Percentiles rank a stretch among this genome's conserved stretches.
Conservation (phyloP, 768 basidiomycete genomes). For the Agaricus blazei region DNA sequence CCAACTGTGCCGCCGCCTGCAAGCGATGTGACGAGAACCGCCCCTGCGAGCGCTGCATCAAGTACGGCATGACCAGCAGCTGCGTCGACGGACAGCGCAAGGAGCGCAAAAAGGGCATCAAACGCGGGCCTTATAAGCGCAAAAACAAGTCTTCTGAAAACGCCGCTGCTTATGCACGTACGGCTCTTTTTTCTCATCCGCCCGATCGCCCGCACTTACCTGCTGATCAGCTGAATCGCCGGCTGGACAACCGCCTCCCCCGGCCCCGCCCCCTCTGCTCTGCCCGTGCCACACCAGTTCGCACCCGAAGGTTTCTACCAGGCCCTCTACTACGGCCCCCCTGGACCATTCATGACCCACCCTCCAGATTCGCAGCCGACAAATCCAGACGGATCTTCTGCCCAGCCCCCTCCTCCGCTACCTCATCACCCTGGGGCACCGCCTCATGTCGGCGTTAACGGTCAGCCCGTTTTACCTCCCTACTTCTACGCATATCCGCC, state of each 20-base stretch:
- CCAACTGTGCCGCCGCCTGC: constrained; percentile 83
- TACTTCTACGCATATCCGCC: constrained; percentile 36
- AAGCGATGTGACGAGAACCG: constrained; percentile 87
- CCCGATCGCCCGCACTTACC: constrained; percentile 4
- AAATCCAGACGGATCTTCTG: constrained; percentile 20
- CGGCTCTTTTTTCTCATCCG: not conserved
- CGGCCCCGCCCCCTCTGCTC: constrained; percentile 10
- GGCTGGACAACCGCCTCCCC: constrained; percentile 17
- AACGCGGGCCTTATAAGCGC: constrained; percentile 82
- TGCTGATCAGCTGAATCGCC: constrained; percentile 24
- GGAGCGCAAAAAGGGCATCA: constrained; percentile 88
- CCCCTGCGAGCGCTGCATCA: constrained; percentile 86
- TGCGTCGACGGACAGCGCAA: constrained; percentile 91
- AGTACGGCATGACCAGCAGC: constrained; percentile 73
- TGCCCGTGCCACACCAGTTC: constrained; percentile 9
- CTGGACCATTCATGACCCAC: constrained; percentile 26
- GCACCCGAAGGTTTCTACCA: constrained; percentile 36
- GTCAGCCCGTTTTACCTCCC: constrained; percentile 34
- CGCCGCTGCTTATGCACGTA: constrained; percentile 14
- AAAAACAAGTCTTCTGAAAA: constrained; percentile 32
- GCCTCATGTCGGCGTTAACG: constrained; percentile 20
- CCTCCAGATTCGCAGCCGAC: constrained; percentile 22
- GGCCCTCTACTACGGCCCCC: constrained; percentile 31
- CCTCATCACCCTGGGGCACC: constrained; percentile 13
- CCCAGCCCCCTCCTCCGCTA: not conserved